Conservation (phyloP, 169 alveolate genomes). For the Perkinsus marinus region DNA sequence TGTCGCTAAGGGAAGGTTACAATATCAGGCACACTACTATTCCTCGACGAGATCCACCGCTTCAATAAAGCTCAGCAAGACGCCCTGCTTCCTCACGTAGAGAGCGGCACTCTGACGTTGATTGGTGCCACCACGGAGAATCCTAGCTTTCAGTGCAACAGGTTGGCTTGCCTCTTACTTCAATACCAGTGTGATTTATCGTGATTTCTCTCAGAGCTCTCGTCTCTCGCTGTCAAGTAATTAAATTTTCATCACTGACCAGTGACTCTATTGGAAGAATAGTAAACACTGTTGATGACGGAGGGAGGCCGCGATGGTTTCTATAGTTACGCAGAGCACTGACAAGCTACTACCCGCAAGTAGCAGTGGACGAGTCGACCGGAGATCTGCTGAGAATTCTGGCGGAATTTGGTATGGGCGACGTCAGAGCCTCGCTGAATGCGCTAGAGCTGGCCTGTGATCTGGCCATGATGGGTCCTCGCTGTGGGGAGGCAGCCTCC, state of each 20-base stretch:
- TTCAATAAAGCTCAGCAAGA: slow-evolving; percentile 14
- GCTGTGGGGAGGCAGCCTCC: neutral
- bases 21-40: neutral
- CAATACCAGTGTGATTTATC: neutral
- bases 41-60: slow-evolving; percentile 11
- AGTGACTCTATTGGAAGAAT: neutral
- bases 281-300: neutral
- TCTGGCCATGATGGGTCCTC: neutral
- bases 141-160: neutral
- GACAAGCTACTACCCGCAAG: neutral
- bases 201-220: neutral
- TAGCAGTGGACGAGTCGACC: neutral
- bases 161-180: neutral
- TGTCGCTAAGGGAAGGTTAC: too few relatives aligned
- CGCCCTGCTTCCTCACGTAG: slow-evolving; percentile 6
- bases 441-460: neutral
- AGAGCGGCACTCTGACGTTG: neutral
- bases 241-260: neutral
- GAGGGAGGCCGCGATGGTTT: neutral
- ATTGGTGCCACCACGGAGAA: slow-evolving; percentile 10
- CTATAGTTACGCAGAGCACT: neutral
- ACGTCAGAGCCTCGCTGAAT: neutral
- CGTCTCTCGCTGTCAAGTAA: neutral
- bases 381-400: neutral
- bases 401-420: neutral